phyloP scores from a whole-genome alignment of 345 rosid species.

The Mercurialis annua region DNA sequence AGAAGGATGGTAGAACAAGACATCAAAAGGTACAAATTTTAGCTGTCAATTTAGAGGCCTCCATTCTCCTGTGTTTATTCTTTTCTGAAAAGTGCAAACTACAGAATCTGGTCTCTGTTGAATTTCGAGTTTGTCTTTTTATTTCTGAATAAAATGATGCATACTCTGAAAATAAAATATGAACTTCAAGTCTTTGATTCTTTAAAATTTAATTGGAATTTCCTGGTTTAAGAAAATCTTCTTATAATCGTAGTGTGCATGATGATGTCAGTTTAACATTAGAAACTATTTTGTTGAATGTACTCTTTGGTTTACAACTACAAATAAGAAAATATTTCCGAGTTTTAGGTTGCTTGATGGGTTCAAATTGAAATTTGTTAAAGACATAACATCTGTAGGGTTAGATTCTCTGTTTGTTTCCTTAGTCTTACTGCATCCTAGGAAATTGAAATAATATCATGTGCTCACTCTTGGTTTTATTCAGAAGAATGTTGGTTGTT shows the following conservation, averaged over 20 bases:
- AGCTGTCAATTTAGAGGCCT: not conserved
- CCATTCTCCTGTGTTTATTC: not conserved
- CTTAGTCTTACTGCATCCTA: too few species aligned
- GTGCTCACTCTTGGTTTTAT: too few species aligned
- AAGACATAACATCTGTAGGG: too few species aligned
- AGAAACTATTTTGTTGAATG: not conserved
- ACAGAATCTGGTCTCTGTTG: not conserved
- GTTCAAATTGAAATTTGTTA: not conserved
- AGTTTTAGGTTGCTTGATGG: not conserved
- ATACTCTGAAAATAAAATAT: not conserved
- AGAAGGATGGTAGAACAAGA: constrained; percentile 20
- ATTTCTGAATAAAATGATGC: not conserved
- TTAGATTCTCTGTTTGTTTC: too few species aligned
- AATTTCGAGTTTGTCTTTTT: not conserved
- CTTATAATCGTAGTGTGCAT: not conserved
- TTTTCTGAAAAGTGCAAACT: not conserved
- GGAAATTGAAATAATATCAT: too few species aligned
- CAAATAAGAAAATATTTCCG: not conserved
- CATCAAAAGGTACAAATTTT: constrained; percentile 40
- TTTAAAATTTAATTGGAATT: not conserved
- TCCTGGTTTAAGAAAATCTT: not conserved
- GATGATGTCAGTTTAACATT: not conserved
- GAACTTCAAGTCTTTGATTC: not conserved
- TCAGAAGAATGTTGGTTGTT: too few species aligned
- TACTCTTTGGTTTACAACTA: not conserved